Base-by-base conservation (phyloP, 2,329 filamentous ascomycete species). In the Apiospora kogelbergensis region DNA sequence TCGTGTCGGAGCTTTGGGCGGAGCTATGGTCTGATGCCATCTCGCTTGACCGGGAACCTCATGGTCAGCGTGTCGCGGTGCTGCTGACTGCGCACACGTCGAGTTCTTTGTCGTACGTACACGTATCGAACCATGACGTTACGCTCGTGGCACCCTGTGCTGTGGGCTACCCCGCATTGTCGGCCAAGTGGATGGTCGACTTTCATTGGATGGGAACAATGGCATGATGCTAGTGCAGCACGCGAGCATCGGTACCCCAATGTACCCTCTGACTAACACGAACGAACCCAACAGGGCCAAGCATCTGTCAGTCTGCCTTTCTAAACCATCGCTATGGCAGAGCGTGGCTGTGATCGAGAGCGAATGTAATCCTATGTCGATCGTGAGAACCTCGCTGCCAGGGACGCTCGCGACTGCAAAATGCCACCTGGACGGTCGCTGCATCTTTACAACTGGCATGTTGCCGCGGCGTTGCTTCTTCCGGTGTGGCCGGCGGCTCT, bases 201-300 rank as follows among this genome's bases (percentile, higher is more conserved):
- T n/a, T 60, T 37, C 20, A 60, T 60, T 60, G 53, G 53, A 60
- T 37, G 26, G 53, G 53, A 60, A 60, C 30, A 60, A 60, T 60
- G 53, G 53, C 30, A 60, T 60, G 53, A 60, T 60, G 53, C 30
- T 13, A 60, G 53, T 6, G 30, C 30, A n/a, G 30, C 53, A 60
- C 30, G 30, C 53, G 53, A 60, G 20, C 53, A n/a, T 60, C 53
- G 53, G 53, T 60, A 60, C 53, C 26, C 53, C 53, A 37, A 60
- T 37, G 53, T 60, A 60, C 20, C 20, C 53, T n/a, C 53, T 60
- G 53, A 37, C 53, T 60, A 60, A 57, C 48, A 30, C 9, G 17
- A 15, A 33, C 17, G 48, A 57, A 30, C 15, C 22, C 24, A 30
- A 17, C 1, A 30, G 26, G 46, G 3, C 6, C 30, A 60, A n/a